These are phyloP conservation scores for Termitomyces sp. DNA, from an alignment of 768 basidiomycete species.

Conservation along the genomic window DNA sequence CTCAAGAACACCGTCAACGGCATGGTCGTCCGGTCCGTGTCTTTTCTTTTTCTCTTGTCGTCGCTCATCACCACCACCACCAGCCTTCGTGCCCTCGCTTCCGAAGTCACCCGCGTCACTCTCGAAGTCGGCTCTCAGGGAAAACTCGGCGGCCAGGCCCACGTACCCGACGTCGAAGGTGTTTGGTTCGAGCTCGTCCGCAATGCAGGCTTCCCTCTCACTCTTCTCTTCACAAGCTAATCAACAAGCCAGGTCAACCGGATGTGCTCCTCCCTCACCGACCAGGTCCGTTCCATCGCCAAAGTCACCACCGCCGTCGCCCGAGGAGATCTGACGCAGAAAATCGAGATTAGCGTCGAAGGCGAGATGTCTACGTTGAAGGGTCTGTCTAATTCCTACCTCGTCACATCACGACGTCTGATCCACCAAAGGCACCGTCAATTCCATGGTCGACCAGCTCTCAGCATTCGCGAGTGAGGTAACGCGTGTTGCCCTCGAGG, in stretches of 20 bases:
- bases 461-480: conserved; percentile 84
- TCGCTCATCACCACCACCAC: conserved; percentile 24
- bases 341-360: conserved; percentile 87
- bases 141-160: conserved; percentile 83
- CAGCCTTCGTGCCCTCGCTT: conserved; percentile 59
- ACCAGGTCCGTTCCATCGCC: conserved; percentile 79
- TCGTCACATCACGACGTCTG: too few relatives aligned
- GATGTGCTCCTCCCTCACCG: conserved; percentile 78
- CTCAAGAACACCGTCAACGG: conserved; percentile 63
- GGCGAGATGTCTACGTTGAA: conserved; percentile 84
- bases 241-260: conserved; percentile 54
- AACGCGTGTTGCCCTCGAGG: conserved; percentile 80
- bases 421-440: conserved; percentile 53
- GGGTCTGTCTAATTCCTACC: conserved; percentile 17
- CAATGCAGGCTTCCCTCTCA: conserved; percentile 40
- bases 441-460: conserved; percentile 92
- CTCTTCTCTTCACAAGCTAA: background rate
- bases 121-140: conserved; percentile 86
- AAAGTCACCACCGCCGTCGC: conserved; percentile 88
- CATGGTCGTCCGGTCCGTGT: conserved; percentile 43
- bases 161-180: conserved; percentile 88
- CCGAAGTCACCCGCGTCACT: conserved; percentile 81
- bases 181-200: conserved; percentile 82
- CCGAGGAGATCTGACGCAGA: conserved; percentile 85
- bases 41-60: background rate